Base-by-base conservation (phyloP, 2,329 filamentous ascomycete genomes). In the Didymella segeticola region DNA sequence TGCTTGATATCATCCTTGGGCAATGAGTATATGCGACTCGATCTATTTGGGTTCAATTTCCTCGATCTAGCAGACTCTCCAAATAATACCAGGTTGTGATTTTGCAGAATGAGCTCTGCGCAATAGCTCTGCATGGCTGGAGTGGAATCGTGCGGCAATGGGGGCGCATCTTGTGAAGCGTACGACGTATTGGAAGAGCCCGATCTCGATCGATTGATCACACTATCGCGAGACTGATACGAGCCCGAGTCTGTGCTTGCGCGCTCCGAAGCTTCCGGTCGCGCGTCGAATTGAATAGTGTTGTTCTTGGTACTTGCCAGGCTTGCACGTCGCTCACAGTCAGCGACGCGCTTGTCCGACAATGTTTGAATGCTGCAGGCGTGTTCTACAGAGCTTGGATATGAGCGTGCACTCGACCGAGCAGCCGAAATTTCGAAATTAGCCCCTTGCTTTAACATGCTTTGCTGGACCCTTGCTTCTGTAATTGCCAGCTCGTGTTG, bases 281-380 rank as follows among this genome's bases (percentile, higher is more conserved):
- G 26, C 37, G 30, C n/a, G 19, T 49, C 45, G 29, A 46, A 49
- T 36, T 31, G 34, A 19, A 17, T 48, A 20, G 36, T 29, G n/a
- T 48, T 36, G 7, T 34, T 27, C 7, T 15, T 34, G 14, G 46
- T 53, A 5, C 39, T 43, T 4, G 41, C 47, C 11, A 56, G 3
- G 38, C 55, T 64, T 27, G 55, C 23, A 36, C 43, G 49, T 8
- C 43, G 47, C 25, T 58, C 56, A 20, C 43, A 57, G 17, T 56
- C 48, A 5, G 59, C 54, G 4, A 46, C 49, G 46, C 45, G 62
- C 31, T 65, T 58, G 17, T 55, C 37, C 4, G 62, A 49, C 2
- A 63, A 11, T 8, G 62, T 56, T 6, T 67, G 62, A n/a, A 65
- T 60, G 38, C 53, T 62, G 8, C 42, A 34, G 12, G 55, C 48